These are phyloP conservation scores for Sugiyamaella mastotermitis DNA, from an alignment of 805 yeast genomes.

Conservation along the genomic window DNA sequence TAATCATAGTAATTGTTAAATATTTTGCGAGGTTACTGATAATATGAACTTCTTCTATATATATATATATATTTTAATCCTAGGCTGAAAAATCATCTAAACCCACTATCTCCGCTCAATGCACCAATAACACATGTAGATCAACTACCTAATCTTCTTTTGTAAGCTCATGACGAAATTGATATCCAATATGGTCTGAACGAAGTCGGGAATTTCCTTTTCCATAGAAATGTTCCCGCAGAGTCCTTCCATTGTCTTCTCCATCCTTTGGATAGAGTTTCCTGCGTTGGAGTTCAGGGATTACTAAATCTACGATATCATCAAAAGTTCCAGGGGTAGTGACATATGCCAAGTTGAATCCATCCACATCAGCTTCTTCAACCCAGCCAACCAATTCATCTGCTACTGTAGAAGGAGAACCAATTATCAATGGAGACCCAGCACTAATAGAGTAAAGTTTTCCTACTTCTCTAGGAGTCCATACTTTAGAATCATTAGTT, in stretches of 20 bases:
- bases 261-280: conserved; percentile 37
- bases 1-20: too few relatives aligned
- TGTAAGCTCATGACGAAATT: too few relatives aligned
- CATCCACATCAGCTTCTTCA: conserved; percentile 36
- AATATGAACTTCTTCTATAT: too few relatives aligned
- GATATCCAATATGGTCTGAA: conserved; percentile 21
- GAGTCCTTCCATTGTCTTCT: conserved; percentile 33
- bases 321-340: conserved; percentile 33
- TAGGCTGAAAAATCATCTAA: too few relatives aligned
- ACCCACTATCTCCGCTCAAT: too few relatives aligned
- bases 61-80: too few relatives aligned
- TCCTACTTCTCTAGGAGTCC: conserved; percentile 26
- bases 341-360: conserved; percentile 37
- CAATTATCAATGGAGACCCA: conserved; percentile 25
- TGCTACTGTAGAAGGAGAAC: conserved; percentile 35
- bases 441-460: conserved; percentile 30
- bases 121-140: too few relatives aligned
- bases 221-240: conserved; percentile 35
- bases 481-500: conserved; percentile 14
- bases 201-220: conserved; percentile 22
- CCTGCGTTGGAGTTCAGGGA: conserved; percentile 33
- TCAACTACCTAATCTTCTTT: too few relatives aligned
- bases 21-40: too few relatives aligned
- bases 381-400: conserved; percentile 37
- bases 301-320: conserved; percentile 33